Base-by-base conservation (phyloP, 352 stramenopile species). In the Vaucheria bursata region DNA sequence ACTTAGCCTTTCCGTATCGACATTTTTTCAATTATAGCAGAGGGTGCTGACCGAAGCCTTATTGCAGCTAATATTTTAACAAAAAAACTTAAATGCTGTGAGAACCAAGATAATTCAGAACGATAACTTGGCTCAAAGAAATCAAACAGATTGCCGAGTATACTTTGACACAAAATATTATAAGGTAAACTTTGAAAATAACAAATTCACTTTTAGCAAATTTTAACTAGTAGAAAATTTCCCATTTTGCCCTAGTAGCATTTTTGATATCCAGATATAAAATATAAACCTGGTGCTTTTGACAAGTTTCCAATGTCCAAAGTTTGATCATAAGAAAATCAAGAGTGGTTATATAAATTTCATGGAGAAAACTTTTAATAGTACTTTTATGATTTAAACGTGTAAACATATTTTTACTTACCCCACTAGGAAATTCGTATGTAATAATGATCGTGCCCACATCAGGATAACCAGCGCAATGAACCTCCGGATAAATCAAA, bases 401-500 rank as follows among this genome's bases (percentile, higher is more conserved):
- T 18, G 12, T 18, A 59, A 59, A 12, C 12, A 12, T 12, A 25
- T 59, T 12, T 25, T 59, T 25, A 12, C 45, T 59, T 25, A 59
- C 45, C 45, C 74, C 64, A 40, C 1, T 32, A 8, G 64, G 59
- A 35, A 79, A 79, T 33, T 33, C 32, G 59, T 79, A 79, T 32
- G 67, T 31, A 45, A 79, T 79, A 32, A 79, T 40, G 6, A 79
- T 79, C 1, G 74, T 79, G 2, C 74, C 74, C 1, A 53, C 74
- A 25, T 6, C 29, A 36, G 45, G 0, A 34, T 79, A 7, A 0
- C 74, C 74, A 35, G 33, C 50, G 6, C 70, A 35, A 1, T 59
- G 74, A 5, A 75, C 31, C 12, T 6, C 32, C 29, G 34, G 34
- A 67, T 35, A 34, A 33, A 32, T 79, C 5, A 45, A 36, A 29